Base-by-base conservation (phyloP, 345 rosid genomes). In the Lagerstroemia speciosa region DNA sequence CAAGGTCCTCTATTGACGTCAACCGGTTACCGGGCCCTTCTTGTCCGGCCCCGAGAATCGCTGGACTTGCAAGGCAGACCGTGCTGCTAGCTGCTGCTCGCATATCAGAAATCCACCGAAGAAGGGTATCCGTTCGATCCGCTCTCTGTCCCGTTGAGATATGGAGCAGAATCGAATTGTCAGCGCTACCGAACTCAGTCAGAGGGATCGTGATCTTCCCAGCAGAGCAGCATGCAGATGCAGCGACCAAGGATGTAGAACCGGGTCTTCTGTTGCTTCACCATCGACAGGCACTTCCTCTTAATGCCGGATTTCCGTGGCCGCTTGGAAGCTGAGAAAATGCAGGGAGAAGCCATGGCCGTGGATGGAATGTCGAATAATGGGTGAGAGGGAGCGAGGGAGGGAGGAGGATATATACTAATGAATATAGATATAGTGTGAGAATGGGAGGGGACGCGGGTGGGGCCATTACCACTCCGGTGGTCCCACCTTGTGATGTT, bases 241-340 rank as follows among this genome's bases (percentile, higher is more conserved):
- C 96, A 93, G 15, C 97, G 93, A 10, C 86, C 82, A 1, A 93
- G 79, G 68, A 90, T 90, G 70, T 88, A 93, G 67, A 88, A 79
- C 3, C 96, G 86, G 55, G 92, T 86, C 75, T 86, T 88, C 60
- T 87, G 97, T 46, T 93, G 97, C 72, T 88, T 93, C 6, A 78
- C 89, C 86, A 88, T 74, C 20, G 16, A 41, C 72, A 80, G 69
- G 27, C 91, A 87, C 62, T 82, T 83, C 30, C 78, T 79, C 45
- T 79, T 20, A 30, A 90, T 53, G 36, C 86, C 66, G 69, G 77
- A 83, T 66, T 70, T 62, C 73, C 78, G 80, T 58, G 71, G 67
- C 62, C 53, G 69, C 72, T 74, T 74, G 38, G 41, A 53, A 3
- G 27, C 50, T 19, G 67, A 76, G 89, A 68, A 43, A 29, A 65